Percentiles rank a stretch among this genome's conserved stretches.
Conservation (phyloP, 331 rosid genomes). For the Stylosanthes scabra region DNA sequence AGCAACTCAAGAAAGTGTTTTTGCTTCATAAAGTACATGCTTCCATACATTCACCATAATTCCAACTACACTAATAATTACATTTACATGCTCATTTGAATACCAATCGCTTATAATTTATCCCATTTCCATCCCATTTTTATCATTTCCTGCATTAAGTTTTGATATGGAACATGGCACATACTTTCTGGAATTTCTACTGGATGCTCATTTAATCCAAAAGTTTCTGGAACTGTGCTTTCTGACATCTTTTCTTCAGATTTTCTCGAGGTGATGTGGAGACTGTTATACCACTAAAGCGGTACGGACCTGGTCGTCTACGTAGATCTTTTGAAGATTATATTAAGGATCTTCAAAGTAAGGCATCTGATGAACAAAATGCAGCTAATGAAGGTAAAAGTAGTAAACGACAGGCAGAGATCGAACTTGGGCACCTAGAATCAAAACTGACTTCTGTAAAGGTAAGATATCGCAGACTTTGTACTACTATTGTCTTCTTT, state of each 20-base stretch:
- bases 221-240: conserved; percentile 6
- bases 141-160: background rate
- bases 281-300: conserved; percentile 70
- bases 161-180: conserved; percentile 10
- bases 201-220: conserved; percentile 13
- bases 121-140: background rate
- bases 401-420: conserved; percentile 70
- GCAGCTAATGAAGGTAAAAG: conserved; percentile 48
- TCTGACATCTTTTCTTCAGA: conserved; percentile 52
- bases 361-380: conserved; percentile 48
- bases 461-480: conserved; percentile 47
- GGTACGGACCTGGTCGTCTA: conserved; percentile 62
- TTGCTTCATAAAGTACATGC: no score
- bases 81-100: background rate
- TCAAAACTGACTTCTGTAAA: conserved; percentile 48
- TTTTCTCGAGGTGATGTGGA: conserved; percentile 83
- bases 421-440: conserved; percentile 58
- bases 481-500: background rate
- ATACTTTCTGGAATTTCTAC: conserved; percentile 9
- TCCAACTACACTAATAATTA: no score
- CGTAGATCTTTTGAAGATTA: conserved; percentile 72
- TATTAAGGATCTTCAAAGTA: conserved; percentile 50
- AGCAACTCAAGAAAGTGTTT: no score
- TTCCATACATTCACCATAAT: no score
- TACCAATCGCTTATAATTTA: background rate